A percentile compares a stretch with the other conserved stretches of the same genome.
Evolutionary conservation across 2,329 filamentous ascomycete species (phyloP).

Genomic region (Scedosporium minutisporum): DNA sequence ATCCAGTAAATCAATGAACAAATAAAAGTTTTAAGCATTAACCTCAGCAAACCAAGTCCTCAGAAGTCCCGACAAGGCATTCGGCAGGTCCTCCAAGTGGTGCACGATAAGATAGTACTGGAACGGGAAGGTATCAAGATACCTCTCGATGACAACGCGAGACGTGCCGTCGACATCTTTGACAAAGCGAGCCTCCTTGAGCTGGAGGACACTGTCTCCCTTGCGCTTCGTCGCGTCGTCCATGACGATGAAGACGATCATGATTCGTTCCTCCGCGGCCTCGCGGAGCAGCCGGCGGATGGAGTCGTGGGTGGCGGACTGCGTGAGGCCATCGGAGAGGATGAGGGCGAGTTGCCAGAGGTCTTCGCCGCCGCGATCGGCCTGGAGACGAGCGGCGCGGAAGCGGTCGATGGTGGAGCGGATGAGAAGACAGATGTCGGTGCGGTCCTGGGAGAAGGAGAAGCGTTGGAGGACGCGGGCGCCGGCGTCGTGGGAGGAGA

Average conservation of each 20-base stretch:
- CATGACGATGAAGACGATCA: conserved; percentile 97
- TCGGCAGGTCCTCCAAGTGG: conserved; percentile 82
- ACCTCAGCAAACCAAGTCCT: conserved; percentile 91
- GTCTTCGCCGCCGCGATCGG: conserved; percentile 42
- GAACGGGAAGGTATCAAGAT: conserved; percentile 94
- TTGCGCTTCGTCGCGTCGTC: conserved; percentile 44
- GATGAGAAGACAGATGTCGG: conserved; percentile 74
- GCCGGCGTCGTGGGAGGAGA: conserved; percentile 42
- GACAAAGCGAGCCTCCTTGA: conserved; percentile 79
- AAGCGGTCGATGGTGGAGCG: conserved; percentile 72
- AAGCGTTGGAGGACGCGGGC: conserved; percentile 45
- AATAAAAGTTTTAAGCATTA: conserved; percentile 24
- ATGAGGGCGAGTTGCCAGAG: conserved; percentile 94
- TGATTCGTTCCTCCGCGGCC: conserved; percentile 87
- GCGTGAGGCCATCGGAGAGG: conserved; percentile 87
- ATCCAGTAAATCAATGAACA: background rate
- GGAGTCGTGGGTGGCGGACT: conserved; percentile 66
- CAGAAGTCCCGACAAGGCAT: conserved; percentile 75
- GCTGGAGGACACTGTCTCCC: conserved; percentile 66
- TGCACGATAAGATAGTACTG: conserved; percentile 93
- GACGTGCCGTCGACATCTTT: conserved; percentile 51
- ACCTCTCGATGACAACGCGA: conserved; percentile 74
- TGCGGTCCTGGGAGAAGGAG: conserved; percentile 74
- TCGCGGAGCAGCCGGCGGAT: conserved; percentile 76
- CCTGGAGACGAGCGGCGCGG: conserved; percentile 59